Evolutionary conservation across 345 rosid species (phyloP).

Genomic region (Noccaea caerulescens): DNA sequence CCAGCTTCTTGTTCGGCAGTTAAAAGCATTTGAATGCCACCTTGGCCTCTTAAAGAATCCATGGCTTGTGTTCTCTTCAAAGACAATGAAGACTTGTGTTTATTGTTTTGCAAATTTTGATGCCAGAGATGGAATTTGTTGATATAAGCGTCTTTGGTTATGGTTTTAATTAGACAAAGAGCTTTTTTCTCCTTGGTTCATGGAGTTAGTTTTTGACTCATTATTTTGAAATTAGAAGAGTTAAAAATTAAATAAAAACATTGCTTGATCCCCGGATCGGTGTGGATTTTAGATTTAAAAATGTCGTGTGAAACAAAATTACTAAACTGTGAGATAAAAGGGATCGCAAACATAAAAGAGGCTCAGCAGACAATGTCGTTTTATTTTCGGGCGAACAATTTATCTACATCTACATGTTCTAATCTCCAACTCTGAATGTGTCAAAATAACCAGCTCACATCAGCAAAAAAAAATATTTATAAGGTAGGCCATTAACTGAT

Average conservation of each 20-base stretch:
- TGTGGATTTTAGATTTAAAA: neutral
- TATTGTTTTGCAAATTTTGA: constrained; percentile 19
- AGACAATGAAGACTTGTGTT: constrained; percentile 30
- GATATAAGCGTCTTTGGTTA: constrained; percentile 26
- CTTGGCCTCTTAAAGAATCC: constrained; percentile 47
- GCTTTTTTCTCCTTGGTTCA: constrained; percentile 40
- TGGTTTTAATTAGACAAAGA: constrained; percentile 27
- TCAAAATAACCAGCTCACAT: neutral
- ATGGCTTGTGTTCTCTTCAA: constrained; percentile 34
- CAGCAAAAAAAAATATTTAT: neutral
- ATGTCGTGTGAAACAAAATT: neutral
- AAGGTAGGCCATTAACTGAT: neutral
- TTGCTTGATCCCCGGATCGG: neutral
- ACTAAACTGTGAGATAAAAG: neutral
- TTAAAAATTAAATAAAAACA: neutral
- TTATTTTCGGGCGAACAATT: neutral
- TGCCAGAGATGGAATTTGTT: constrained; percentile 27
- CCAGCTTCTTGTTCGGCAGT: constrained; percentile 52
- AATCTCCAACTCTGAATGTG: neutral
- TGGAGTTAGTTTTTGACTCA: constrained; percentile 45
- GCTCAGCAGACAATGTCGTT: neutral
- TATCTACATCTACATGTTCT: neutral
- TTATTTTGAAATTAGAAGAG: neutral
- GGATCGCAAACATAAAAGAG: neutral
- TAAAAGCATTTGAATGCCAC: constrained; percentile 48